Base-by-base conservation (phyloP, 176 grass and related monocot genomes). In the Otatea glauca region DNA sequence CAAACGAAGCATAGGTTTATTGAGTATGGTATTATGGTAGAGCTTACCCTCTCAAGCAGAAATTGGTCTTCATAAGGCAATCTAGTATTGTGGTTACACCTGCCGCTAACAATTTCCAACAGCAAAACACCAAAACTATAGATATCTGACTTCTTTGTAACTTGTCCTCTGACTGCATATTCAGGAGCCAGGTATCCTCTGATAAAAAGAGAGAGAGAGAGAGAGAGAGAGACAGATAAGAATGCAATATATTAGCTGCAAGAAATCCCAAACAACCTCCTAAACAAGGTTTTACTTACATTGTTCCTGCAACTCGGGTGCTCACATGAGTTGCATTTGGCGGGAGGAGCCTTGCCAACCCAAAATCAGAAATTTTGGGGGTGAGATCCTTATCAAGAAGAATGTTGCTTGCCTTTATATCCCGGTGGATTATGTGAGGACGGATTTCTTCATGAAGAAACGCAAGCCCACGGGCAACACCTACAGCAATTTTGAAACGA, bases 341-440 rank as follows among this genome's bases (percentile, higher is more conserved):
- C 4, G 90, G 94, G 11, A 94, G 92, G 55, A 94, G 85, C 77
- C 81, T 97, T 54, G 94, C 92, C 82, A 97, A 74, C 16, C 94
- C 94, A 70, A 97, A 97, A 91, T 97, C 92, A 73, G 92, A 94
- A 51, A 97, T 94, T 84, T 97, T 97, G 7, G 94, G 90, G 20
- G 80, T 97, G 38, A 97, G 82, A 76, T 97, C 86, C 65, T 91
- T 94, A 77, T 91, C 94, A 24, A 97, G 90, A 59, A 97, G 91
- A 88, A 97, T 92, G 68, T 94, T 97, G 79, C 94, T 91, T 39
- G 94, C 94, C 73, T 97, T 97, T 82, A 97, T 97, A 74, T 97
- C 94, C n/a, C 92, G 82, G 75, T 97, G 94, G 68, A 97, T 91
- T 80, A 97, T 89, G 55, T 64, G 88, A 21, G 92, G 90, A 3